Percentiles rank a stretch among this genome's conserved stretches.
phyloP scores from a whole-genome alignment of 73 alveolate species.

The Paramecium sexaurelia region DNA sequence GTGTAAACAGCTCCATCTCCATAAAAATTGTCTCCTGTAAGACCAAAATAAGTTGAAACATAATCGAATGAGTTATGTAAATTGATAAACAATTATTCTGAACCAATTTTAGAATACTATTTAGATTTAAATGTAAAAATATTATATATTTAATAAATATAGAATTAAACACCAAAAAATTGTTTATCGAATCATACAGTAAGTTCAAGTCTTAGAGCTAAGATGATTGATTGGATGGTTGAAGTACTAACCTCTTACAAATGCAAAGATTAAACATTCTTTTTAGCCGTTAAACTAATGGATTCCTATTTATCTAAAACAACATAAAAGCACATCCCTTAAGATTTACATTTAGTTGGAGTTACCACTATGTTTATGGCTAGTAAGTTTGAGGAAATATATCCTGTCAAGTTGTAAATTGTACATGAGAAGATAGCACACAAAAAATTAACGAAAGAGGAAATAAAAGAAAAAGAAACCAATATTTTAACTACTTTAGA shows the following conservation, averaged over 20 bases:
- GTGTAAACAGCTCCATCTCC: not conserved
- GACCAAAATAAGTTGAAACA: not conserved
- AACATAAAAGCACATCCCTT: conserved; percentile 52
- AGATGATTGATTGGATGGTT: conserved; percentile 97
- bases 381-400: conserved; percentile 84
- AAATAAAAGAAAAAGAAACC: conserved; percentile 57
- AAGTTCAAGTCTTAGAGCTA: conserved; percentile 81
- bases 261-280: conserved; percentile 80
- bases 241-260: conserved; percentile 88
- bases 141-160: not conserved
- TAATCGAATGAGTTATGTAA: not conserved
- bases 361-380: conserved; percentile 82
- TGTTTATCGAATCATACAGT: conserved; percentile 74
- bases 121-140: not conserved
- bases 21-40: not conserved
- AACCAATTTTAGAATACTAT: not conserved
- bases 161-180: conserved; percentile 33
- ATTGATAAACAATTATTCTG: not conserved
- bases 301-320: conserved; percentile 58
- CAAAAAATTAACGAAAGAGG: conserved; percentile 55
- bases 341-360: conserved; percentile 76
- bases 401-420: conserved; percentile 68
- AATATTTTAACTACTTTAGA: conserved; percentile 16
- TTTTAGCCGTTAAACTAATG: conserved; percentile 88
- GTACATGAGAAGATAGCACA: conserved; percentile 70